phyloP scores from a whole-genome alignment of 2,329 filamentous ascomycete genomes.

The Colletotrichum gigasporum region DNA sequence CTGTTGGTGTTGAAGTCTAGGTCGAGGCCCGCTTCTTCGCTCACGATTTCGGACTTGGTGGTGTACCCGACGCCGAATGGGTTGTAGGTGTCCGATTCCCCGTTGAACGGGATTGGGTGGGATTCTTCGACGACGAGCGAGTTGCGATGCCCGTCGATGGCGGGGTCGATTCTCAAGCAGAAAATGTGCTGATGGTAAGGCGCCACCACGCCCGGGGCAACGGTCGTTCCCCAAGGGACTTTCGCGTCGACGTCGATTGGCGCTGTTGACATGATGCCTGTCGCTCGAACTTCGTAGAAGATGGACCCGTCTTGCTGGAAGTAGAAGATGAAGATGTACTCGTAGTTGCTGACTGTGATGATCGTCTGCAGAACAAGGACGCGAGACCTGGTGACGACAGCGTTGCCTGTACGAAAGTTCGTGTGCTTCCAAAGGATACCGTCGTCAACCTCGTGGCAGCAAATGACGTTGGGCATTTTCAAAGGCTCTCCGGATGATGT shows the following conservation, averaged over 20 bases:
- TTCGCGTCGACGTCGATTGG: conserved; percentile 63
- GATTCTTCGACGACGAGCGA: conserved; percentile 55
- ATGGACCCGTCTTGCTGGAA: conserved; percentile 63
- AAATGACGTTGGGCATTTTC: conserved; percentile 45
- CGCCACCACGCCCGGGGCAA: conserved; percentile 69
- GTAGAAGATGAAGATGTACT: conserved; percentile 57
- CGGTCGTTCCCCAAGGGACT: conserved; percentile 69
- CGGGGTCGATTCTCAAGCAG: conserved; percentile 70
- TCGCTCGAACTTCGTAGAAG: conserved; percentile 46
- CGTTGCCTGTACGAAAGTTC: conserved; percentile 68
- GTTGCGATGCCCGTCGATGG: conserved; percentile 68
- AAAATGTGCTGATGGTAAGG: conserved; percentile 77
- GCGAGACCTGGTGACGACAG: conserved; percentile 65
- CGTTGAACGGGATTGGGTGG: conserved; percentile 50
- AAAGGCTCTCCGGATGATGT: conserved; percentile 42
- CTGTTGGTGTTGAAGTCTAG: conserved; percentile 59
- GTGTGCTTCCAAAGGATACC: conserved; percentile 74
- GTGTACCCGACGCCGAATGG: conserved; percentile 60
- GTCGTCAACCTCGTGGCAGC: conserved; percentile 53
- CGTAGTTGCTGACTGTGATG: conserved; percentile 74
- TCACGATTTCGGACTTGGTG: conserved; percentile 53
- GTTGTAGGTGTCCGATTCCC: conserved; percentile 45
- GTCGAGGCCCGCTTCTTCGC: conserved; percentile 56
- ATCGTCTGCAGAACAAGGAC: conserved; percentile 72
- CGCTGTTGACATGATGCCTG: conserved; percentile 53